Conservation (phyloP, 1,139 yeast genomes). For the Suhomyces panamericanus region DNA sequence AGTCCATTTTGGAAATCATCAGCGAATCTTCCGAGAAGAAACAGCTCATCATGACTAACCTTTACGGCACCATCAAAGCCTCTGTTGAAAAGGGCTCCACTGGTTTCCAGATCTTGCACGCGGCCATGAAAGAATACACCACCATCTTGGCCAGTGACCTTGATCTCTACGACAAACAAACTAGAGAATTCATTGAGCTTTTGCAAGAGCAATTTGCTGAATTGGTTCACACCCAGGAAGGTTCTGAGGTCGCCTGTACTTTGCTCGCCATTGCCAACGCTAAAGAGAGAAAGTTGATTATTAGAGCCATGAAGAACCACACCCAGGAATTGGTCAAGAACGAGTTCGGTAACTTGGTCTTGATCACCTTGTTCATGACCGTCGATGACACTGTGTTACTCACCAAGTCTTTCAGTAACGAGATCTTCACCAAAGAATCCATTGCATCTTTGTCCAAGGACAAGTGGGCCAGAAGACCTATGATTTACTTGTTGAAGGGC, state of each 20-base stretch:
- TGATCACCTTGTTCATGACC: slow-evolving; percentile 76
- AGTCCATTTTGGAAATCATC: slow-evolving; percentile 65
- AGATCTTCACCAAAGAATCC: slow-evolving; percentile 53
- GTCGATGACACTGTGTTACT: slow-evolving; percentile 92
- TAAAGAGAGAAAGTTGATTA: slow-evolving; percentile 82
- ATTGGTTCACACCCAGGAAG: slow-evolving; percentile 92
- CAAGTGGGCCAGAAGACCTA: slow-evolving; percentile 86
- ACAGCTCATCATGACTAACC: slow-evolving; percentile 70
- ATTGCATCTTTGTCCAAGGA: slow-evolving; percentile 62
- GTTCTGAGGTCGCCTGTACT: slow-evolving; percentile 84
- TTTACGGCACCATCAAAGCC: slow-evolving; percentile 81
- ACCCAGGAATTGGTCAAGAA: slow-evolving; percentile 72
- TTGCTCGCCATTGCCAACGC: slow-evolving; percentile 83
- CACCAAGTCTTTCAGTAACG: slow-evolving; percentile 66
- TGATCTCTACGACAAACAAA: slow-evolving; percentile 55
- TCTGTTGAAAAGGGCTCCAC: slow-evolving; percentile 95
- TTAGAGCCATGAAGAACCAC: slow-evolving; percentile 73
- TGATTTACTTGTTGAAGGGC: slow-evolving; percentile 77
- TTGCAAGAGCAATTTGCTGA: slow-evolving; percentile 90
- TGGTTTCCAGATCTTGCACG: slow-evolving; percentile 94
- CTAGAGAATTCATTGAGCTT: slow-evolving; percentile 79
- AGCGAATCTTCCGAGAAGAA: slow-evolving; percentile 79
- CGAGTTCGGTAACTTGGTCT: slow-evolving; percentile 82
- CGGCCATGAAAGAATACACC: slow-evolving; percentile 89
- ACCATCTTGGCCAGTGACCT: slow-evolving; percentile 58